A percentile compares a stretch with the other conserved stretches of the same genome.
phyloP scores from a whole-genome alignment of 345 rosid species.

The Ceriops tagal region DNA sequence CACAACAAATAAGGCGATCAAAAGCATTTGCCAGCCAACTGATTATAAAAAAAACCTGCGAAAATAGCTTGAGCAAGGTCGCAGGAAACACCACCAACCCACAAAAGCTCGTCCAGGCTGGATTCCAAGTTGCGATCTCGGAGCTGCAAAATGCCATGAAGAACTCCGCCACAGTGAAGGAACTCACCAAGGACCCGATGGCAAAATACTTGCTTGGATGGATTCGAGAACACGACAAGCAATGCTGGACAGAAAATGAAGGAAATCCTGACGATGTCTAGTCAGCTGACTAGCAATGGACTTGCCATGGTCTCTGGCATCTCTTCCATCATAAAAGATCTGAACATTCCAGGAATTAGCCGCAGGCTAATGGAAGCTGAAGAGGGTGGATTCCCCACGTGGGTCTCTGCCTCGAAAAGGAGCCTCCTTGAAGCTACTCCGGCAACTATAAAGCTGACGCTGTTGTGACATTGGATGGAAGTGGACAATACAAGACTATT shows the following conservation, averaged over 20 bases:
- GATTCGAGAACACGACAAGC: slow-evolving; percentile 51
- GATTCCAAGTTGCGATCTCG: slow-evolving; percentile 43
- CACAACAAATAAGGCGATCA: slow-evolving; percentile 40
- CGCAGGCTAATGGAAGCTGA: slow-evolving; percentile 10
- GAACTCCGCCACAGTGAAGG: slow-evolving; percentile 41
- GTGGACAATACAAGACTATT: slow-evolving; percentile 59
- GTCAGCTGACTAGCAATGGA: slow-evolving; percentile 60
- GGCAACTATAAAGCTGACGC: slow-evolving; percentile 39
- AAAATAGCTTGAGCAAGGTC: slow-evolving; percentile 34
- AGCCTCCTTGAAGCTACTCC: slow-evolving; percentile 30
- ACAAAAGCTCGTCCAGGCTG: slow-evolving; percentile 50
- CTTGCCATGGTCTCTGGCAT: slow-evolving; percentile 62
- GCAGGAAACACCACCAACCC: slow-evolving; percentile 51
- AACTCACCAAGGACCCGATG: slow-evolving; percentile 41
- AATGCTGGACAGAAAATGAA: slow-evolving; percentile 43
- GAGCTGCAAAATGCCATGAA: slow-evolving; percentile 36
- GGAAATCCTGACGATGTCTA: slow-evolving; percentile 33
- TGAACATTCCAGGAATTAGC: slow-evolving; percentile 22
- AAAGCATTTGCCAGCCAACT: slow-evolving; percentile 58
- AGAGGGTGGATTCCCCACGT: slow-evolving; percentile 37
- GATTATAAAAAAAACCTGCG: slow-evolving; percentile 52
- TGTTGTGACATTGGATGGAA: slow-evolving; percentile 66
- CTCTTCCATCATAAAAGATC: slow-evolving; percentile 24
- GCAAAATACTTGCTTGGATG: slow-evolving; percentile 56
- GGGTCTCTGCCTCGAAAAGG: slow-evolving; percentile 40